Percentiles rank a stretch among this genome's conserved stretches.
Evolutionary conservation across 1,139 yeast genomes (phyloP).

Genomic region (Debaryomyces singareniensis): DNA sequence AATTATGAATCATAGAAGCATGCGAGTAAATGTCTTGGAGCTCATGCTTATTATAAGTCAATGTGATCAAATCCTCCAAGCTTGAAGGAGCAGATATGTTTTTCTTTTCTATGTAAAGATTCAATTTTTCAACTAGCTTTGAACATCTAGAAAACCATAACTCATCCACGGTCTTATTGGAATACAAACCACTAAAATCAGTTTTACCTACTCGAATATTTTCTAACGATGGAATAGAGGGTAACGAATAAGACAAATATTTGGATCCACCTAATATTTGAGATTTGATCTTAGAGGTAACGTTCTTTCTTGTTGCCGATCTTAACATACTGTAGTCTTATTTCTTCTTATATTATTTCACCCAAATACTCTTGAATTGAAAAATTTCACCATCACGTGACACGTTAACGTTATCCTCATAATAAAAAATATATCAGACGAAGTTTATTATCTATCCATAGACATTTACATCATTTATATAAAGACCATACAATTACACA

Average conservation of each 20-base stretch:
- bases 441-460: too few species aligned
- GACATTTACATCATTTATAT: too few species aligned
- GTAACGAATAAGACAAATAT: conserved; percentile 22
- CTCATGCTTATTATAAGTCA: conserved; percentile 43
- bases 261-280: too few species aligned
- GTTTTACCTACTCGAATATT: conserved; percentile 21
- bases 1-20: conserved; percentile 55
- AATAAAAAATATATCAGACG: too few species aligned
- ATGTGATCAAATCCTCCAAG: conserved; percentile 30
- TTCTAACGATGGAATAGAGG: conserved; percentile 28
- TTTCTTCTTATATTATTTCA: too few species aligned
- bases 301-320: too few species aligned
- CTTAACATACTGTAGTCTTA: too few species aligned
- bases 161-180: conserved; percentile 44
- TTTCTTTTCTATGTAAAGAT: conserved; percentile 27
- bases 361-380: too few species aligned
- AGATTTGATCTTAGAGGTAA: too few species aligned
- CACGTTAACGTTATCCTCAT: too few species aligned
- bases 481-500: too few species aligned
- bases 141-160: conserved; percentile 57
- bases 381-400: too few species aligned
- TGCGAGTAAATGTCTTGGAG: conserved; percentile 44
- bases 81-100: conserved; percentile 18
- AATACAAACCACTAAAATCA: conserved; percentile 50
- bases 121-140: conserved; percentile 41